Evolutionary conservation across 345 rosid genomes (phyloP).

Genomic region (Syzygium oleosum): DNA sequence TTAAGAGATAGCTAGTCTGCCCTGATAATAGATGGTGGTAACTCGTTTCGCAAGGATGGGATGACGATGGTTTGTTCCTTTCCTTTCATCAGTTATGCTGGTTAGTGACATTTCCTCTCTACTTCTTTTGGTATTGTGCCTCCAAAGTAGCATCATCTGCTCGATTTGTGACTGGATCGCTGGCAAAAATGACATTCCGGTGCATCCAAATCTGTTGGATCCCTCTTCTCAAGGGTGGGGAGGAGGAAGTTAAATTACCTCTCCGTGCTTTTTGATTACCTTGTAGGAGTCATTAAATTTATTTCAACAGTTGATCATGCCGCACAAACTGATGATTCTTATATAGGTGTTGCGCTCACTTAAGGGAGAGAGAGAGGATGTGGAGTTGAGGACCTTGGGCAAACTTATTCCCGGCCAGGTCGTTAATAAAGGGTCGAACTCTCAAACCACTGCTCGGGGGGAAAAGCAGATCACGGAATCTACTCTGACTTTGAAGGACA

Average conservation of each 20-base stretch:
- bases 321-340: neutral
- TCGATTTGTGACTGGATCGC: neutral
- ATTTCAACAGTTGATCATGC: neutral
- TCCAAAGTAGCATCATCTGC: neutral
- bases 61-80: neutral
- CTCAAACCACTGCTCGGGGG: rapidly evolving
- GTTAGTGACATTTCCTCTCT: neutral
- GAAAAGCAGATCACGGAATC: neutral
- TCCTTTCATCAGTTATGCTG: neutral
- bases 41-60: rapidly evolving
- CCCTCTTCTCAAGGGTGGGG: rapidly evolving
- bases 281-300: too few species aligned
- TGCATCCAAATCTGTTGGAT: neutral
- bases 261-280: neutral
- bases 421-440: rapidly evolving
- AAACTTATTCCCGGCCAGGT: neutral
- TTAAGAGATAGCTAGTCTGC: neutral
- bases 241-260: neutral
- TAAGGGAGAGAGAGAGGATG: neutral
- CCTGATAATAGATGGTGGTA: neutral
- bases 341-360: neutral
- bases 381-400: neutral
- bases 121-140: neutral
- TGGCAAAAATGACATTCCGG: too few species aligned
- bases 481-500: neutral